Evolutionary conservation across 2,329 filamentous ascomycete species (phyloP).

Genomic region (Knufia fluminis): DNA sequence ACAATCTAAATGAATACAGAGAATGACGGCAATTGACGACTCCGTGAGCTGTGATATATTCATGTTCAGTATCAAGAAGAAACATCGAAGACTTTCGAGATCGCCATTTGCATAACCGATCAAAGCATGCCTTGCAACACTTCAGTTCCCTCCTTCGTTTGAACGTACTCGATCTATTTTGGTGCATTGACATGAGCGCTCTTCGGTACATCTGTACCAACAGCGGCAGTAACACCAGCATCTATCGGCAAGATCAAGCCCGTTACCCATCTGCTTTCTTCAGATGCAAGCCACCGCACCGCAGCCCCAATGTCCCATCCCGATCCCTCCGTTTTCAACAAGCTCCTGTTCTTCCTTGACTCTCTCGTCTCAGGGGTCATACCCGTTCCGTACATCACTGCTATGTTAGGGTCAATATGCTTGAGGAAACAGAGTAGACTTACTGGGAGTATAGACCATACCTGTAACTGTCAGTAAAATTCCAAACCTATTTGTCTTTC

Average conservation of each 20-base stretch:
- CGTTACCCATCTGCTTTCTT: constrained; percentile 46
- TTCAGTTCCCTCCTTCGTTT: too few relatives aligned
- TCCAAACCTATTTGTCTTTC: too few relatives aligned
- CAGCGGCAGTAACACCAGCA: constrained; percentile 38
- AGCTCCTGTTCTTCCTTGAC: constrained; percentile 40
- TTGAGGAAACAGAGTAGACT: too few relatives aligned
- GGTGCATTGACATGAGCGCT: constrained; percentile 29
- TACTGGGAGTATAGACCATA: constrained; percentile 43
- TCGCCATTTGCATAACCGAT: too few relatives aligned
- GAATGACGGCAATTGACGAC: too few relatives aligned
- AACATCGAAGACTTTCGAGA: too few relatives aligned
- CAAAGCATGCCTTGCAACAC: too few relatives aligned
- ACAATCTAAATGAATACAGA: too few relatives aligned
- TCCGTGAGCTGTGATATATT: too few relatives aligned
- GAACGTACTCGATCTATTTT: too few relatives aligned
- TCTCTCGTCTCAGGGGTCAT: constrained; percentile 44
- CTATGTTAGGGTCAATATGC: too few relatives aligned
- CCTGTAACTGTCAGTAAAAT: constrained; percentile 16
- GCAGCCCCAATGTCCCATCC: constrained; percentile 46
- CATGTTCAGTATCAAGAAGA: too few relatives aligned
- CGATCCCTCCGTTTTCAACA: constrained; percentile 46
- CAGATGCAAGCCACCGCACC: constrained; percentile 43
- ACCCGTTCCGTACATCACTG: constrained; percentile 44
- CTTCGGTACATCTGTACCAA: constrained; percentile 34
- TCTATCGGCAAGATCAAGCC: constrained; percentile 41